A percentile compares a stretch with the other conserved stretches of the same genome.
These are phyloP conservation scores for Populus hybrid DNA, from an alignment of 441 rosid species.

Conservation along the genomic window DNA sequence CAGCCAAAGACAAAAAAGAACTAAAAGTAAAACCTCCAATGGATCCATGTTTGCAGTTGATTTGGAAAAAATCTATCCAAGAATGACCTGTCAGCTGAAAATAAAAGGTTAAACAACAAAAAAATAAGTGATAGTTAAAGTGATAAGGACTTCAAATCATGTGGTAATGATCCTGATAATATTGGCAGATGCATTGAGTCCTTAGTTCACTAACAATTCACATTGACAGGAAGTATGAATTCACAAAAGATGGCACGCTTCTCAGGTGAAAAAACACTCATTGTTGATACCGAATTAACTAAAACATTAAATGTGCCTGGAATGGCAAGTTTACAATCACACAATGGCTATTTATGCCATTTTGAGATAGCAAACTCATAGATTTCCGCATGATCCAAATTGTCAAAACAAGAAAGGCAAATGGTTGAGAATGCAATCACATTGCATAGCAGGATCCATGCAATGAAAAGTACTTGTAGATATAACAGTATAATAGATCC, in stretches of 20 bases:
- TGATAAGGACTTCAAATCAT: background rate
- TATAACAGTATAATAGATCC: background rate
- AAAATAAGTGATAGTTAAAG: background rate
- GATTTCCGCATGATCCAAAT: background rate
- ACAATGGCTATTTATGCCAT: background rate
- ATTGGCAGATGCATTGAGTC: background rate
- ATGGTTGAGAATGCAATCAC: background rate
- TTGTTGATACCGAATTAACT: background rate
- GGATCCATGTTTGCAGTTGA: conserved; percentile 66
- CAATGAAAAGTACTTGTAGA: background rate
- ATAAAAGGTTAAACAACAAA: conserved; percentile 12
- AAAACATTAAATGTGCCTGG: background rate
- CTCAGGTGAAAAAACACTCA: background rate
- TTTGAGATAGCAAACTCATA: background rate
- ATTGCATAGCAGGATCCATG: background rate
- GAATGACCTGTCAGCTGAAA: conserved; percentile 75
- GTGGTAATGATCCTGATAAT: background rate
- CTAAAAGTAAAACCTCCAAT: conserved; percentile 47
- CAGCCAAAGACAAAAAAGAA: background rate
- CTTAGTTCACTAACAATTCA: background rate
- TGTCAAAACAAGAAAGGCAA: background rate
- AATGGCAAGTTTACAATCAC: background rate
- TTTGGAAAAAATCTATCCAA: conserved; percentile 72
- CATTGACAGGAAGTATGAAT: background rate
- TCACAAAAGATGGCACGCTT: background rate